phyloP scores from a whole-genome alignment of 2,329 filamentous ascomycete species.

The Escovopsis sp. region DNA sequence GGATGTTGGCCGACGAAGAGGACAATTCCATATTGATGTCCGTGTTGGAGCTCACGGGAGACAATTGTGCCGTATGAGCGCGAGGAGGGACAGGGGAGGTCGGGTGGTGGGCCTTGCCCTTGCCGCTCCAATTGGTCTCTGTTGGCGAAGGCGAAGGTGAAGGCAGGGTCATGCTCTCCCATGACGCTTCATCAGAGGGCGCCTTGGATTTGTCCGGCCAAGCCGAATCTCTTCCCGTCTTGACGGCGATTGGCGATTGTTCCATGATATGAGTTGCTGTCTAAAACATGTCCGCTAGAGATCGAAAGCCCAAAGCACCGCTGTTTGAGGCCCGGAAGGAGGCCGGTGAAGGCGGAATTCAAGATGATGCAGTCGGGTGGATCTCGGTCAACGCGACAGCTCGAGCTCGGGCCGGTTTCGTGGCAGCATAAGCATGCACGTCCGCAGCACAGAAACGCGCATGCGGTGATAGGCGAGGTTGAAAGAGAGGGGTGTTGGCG shows the following conservation, averaged over 20 bases:
- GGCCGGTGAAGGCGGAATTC: conserved; percentile 1
- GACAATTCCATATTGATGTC: conserved; percentile 26
- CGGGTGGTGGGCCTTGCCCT: conserved; percentile 7
- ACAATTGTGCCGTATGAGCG: conserved; percentile 32
- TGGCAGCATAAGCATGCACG: conserved; percentile 5
- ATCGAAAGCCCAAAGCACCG: background rate
- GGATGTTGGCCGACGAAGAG: conserved; percentile 26
- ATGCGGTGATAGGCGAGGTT: conserved; percentile 13
- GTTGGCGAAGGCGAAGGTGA: conserved; percentile 17
- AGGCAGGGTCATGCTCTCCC: conserved; percentile 13
- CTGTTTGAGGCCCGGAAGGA: background rate
- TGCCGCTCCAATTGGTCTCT: conserved; percentile 14
- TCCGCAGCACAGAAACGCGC: background rate
- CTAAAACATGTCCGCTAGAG: conserved; percentile 23
- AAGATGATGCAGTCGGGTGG: conserved; percentile 3
- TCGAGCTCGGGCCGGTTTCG: conserved; percentile 2
- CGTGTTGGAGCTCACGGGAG: conserved; percentile 37
- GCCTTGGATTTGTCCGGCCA: conserved; percentile 33
- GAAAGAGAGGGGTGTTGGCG: conserved; percentile 13
- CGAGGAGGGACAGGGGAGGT: conserved; percentile 10
- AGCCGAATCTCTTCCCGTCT: conserved; percentile 26
- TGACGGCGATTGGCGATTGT: conserved; percentile 25
- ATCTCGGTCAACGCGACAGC: conserved; percentile 7
- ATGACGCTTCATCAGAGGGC: conserved; percentile 27
- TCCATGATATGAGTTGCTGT: conserved; percentile 33